phyloP scores from a whole-genome alignment of 2,329 filamentous ascomycete species.

The Talaromyces islandicus region DNA sequence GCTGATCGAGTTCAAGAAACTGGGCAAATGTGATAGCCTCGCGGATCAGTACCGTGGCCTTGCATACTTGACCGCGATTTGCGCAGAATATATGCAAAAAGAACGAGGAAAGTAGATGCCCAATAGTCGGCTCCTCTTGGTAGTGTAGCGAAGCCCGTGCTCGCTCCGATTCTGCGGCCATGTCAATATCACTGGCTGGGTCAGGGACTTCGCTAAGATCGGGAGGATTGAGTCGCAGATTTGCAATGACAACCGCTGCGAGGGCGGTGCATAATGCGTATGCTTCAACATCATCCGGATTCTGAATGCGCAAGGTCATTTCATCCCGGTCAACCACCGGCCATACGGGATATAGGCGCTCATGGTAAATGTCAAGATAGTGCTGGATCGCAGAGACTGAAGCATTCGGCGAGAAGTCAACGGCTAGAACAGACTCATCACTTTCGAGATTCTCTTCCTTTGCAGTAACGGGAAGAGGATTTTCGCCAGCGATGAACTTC shows the following conservation, averaged over 20 bases:
- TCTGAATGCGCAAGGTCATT: conserved; percentile 8
- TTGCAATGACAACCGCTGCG: conserved; percentile 6
- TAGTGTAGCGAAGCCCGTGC: conserved; percentile 6
- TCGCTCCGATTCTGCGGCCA: conserved; percentile 9
- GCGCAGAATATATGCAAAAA: conserved; percentile 10
- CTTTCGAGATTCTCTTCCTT: not conserved
- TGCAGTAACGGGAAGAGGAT: not conserved
- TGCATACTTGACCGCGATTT: conserved; percentile 9
- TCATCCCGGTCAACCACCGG: conserved; percentile 10
- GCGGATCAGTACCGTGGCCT: conserved; percentile 9
- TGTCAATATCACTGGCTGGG: conserved; percentile 1
- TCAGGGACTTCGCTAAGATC: not conserved
- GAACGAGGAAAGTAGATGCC: conserved; percentile 8
- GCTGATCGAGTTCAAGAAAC: conserved; percentile 8
- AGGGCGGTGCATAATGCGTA: conserved; percentile 10
- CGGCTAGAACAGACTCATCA: not conserved
- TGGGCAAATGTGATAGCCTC: conserved; percentile 10
- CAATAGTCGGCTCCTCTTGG: conserved; percentile 6
- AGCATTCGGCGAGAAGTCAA: not conserved
- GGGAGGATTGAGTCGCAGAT: conserved; percentile 7
- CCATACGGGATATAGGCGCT: conserved; percentile 9
- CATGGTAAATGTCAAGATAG: conserved; percentile 9
- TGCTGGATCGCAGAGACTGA: conserved; percentile 8
- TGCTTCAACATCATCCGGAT: conserved; percentile 8
- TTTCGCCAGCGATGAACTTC: not conserved